Conservation (phyloP, 192 early-diverging fungal species). For the Allomyces macrogynus region DNA sequence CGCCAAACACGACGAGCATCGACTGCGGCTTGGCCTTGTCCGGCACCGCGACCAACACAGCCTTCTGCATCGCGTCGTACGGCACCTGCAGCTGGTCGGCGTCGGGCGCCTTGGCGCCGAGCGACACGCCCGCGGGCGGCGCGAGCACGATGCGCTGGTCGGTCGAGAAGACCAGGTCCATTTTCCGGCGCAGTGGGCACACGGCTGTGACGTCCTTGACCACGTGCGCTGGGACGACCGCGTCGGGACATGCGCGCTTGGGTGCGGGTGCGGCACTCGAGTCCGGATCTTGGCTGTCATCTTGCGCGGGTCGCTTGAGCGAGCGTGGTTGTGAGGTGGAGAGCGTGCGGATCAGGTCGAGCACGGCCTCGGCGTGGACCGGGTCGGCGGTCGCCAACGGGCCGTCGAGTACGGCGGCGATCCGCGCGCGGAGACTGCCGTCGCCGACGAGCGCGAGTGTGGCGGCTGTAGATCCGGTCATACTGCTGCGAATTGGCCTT, state of each 20-base stretch:
- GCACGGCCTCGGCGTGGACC: neutral
- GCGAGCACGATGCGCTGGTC: neutral
- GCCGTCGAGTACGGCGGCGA: neutral
- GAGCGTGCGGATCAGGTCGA: neutral
- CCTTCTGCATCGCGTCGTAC: neutral
- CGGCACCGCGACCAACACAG: neutral
- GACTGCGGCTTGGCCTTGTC: neutral
- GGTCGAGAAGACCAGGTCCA: neutral
- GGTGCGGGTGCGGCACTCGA: neutral
- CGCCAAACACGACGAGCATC: neutral
- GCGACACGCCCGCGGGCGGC: neutral
- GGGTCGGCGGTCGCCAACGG: neutral
- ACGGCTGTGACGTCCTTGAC: neutral
- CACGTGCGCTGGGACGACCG: neutral
- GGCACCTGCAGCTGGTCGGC: neutral
- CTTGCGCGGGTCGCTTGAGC: neutral
- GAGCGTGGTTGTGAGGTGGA: neutral
- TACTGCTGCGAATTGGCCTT: neutral
- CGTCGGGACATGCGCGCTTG: neutral
- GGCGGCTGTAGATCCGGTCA: neutral
- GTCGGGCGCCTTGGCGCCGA: too few relatives aligned
- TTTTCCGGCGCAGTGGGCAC: neutral
- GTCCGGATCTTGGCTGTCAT: too few relatives aligned
- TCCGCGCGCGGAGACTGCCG: neutral
- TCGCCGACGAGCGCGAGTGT: neutral